Percentiles rank a stretch among this genome's conserved stretches.
These are phyloP conservation scores for Globisporangium viniferum DNA, from an alignment of 352 stramenopile species.

Conservation along the genomic window DNA sequence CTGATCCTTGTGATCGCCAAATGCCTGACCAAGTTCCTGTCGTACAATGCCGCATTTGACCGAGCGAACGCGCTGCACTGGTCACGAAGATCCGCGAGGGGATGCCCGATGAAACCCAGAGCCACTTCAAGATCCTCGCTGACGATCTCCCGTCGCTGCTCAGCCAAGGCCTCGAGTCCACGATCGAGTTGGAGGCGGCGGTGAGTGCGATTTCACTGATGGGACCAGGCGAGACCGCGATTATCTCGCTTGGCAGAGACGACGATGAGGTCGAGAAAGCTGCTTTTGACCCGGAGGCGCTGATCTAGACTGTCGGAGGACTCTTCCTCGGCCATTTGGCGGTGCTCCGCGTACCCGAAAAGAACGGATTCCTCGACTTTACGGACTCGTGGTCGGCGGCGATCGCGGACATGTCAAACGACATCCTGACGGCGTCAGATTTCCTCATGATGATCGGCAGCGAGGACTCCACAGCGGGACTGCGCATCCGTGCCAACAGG, in stretches of 20 bases:
- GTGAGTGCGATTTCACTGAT: conserved; percentile 68
- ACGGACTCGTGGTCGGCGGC: conserved; percentile 69
- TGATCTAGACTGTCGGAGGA: conserved; percentile 44
- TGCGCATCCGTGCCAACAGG: conserved; percentile 34
- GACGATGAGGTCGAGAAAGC: conserved; percentile 26
- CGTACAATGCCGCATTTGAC: conserved; percentile 43
- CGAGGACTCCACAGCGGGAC: conserved; percentile 29
- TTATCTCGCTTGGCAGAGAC: conserved; percentile 25
- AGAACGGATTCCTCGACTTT: conserved; percentile 57
- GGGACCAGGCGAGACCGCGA: conserved; percentile 45
- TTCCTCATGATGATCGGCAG: conserved; percentile 57
- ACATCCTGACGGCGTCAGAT: conserved; percentile 54
- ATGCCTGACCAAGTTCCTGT: conserved; percentile 40
- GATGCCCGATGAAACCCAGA: conserved; percentile 37
- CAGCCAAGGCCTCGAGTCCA: conserved; percentile 24
- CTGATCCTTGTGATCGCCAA: conserved; percentile 58
- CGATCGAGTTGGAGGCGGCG: conserved; percentile 20
- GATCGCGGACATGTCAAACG: conserved; percentile 54
- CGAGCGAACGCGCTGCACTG: conserved; percentile 21
- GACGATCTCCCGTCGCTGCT: conserved; percentile 24
- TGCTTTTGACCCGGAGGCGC: conserved; percentile 28
- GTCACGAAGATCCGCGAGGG: conserved; percentile 36
- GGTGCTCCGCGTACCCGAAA: conserved; percentile 42
- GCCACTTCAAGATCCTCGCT: conserved; percentile 49
- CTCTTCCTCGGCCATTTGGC: conserved; percentile 59